Conservation (phyloP, 352 stramenopile genomes). For the Globisporangium sylvaticum region DNA sequence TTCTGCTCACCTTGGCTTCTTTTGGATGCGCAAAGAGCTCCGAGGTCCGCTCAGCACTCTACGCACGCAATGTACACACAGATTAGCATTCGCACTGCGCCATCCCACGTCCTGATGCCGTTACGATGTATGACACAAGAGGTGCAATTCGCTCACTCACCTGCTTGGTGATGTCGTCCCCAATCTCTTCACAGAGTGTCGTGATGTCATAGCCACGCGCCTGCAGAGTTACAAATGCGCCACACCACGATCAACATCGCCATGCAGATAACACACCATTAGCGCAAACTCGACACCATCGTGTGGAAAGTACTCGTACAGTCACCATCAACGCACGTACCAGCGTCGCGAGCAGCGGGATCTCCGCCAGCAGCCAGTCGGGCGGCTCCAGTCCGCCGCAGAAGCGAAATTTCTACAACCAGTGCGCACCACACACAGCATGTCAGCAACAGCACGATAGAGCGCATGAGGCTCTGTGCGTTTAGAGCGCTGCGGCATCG, state of each 20-base stretch:
- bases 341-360: neutral
- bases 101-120: neutral
- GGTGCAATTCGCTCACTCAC: neutral
- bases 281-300: neutral
- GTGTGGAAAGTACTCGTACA: neutral
- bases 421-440: neutral
- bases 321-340: neutral
- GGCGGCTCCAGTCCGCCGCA: neutral
- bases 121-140: neutral
- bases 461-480: too few relatives aligned
- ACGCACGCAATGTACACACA: neutral
- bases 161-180: neutral
- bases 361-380: neutral
- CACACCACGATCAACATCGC: too few relatives aligned
- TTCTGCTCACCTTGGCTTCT: neutral
- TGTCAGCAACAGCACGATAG: neutral
- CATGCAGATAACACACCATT: neutral
- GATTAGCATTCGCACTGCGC: neutral
- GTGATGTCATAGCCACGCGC: neutral
- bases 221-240: too few relatives aligned
- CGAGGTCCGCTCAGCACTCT: neutral
- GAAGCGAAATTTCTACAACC: neutral
- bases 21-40: neutral
- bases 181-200: neutral
- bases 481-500: too few relatives aligned